A percentile compares a stretch with the other conserved stretches of the same genome.
These are phyloP conservation scores for Aphanomyces euteiches DNA, from an alignment of 352 stramenopile genomes.

Conservation along the genomic window DNA sequence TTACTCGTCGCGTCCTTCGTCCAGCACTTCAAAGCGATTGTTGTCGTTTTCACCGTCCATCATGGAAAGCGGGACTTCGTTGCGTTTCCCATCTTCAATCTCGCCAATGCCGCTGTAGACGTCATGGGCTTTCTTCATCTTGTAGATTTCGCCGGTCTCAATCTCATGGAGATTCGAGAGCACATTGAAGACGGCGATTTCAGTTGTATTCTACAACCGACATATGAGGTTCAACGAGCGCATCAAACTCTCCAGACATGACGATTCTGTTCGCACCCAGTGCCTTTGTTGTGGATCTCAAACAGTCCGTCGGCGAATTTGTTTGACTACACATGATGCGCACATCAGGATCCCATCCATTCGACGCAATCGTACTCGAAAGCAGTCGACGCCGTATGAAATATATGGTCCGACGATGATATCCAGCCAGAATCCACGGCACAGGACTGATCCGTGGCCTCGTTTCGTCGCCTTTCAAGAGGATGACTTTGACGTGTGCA, in stretches of 20 bases:
- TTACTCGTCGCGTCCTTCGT: conserved; percentile 33
- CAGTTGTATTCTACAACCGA: conserved; percentile 73
- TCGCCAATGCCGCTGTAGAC: conserved; percentile 82
- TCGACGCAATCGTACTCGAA: conserved; percentile 39
- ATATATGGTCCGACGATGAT: conserved; percentile 89
- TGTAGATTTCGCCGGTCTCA: conserved; percentile 82
- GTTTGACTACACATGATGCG: conserved; percentile 33
- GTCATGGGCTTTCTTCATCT: conserved; percentile 85
- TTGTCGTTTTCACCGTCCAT: conserved; percentile 31
- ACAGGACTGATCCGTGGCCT: conserved; percentile 70
- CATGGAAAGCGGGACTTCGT: neutral
- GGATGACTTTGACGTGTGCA: neutral
- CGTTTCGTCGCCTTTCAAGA: conserved; percentile 53
- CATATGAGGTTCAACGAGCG: neutral
- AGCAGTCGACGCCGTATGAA: conserved; percentile 84
- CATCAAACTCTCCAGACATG: conserved; percentile 52
- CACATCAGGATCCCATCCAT: too few relatives aligned
- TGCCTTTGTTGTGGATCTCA: conserved; percentile 90
- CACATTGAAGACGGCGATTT: conserved; percentile 91
- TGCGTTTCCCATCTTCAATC: conserved; percentile 20
- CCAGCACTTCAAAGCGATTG: conserved; percentile 31
- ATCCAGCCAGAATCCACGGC: conserved; percentile 88
- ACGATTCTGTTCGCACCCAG: conserved; percentile 90
- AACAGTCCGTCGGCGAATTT: conserved; percentile 87
- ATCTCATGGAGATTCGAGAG: conserved; percentile 89